phyloP scores from a whole-genome alignment of 805 yeast genomes.

The Lipomyces orientalis region DNA sequence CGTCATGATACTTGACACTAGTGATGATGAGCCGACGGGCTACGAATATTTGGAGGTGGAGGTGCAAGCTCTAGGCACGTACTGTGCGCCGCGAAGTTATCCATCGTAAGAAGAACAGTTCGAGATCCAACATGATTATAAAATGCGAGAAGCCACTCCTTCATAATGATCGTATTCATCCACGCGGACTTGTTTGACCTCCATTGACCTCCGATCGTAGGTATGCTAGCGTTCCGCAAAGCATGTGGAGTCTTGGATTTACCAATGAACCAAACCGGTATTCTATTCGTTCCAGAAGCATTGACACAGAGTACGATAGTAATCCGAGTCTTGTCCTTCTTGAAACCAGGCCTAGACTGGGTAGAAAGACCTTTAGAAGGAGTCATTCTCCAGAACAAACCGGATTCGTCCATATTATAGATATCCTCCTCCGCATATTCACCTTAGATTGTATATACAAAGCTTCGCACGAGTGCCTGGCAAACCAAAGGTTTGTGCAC shows the following conservation, averaged over 20 bases:
- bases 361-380: not conserved
- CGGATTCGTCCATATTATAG: conserved; percentile 5
- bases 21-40: too few species aligned
- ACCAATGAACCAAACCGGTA: conserved; percentile 1
- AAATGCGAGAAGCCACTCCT: conserved; percentile 3
- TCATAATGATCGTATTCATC: not conserved
- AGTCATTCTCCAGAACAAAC: conserved; percentile 2
- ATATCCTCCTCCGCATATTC: not conserved
- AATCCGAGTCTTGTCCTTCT: conserved; percentile 2
- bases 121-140: conserved; percentile 2
- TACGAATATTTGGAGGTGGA: not conserved
- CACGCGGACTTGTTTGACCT: not conserved
- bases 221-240: not conserved
- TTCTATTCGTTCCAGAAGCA: not conserved
- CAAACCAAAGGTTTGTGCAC: too few species aligned
- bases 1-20: too few species aligned
- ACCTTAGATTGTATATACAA: too few species aligned
- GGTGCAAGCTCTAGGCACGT: not conserved
- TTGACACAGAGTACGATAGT: conserved; percentile 7
- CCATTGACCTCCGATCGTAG: not conserved
- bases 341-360: not conserved
- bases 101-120: not conserved
- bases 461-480: too few species aligned
- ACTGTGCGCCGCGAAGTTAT: not conserved
- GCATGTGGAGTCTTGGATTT: not conserved